Evolutionary conservation across 169 alveolate genomes (phyloP).

Genomic region (Cryptosporidium felis): DNA sequence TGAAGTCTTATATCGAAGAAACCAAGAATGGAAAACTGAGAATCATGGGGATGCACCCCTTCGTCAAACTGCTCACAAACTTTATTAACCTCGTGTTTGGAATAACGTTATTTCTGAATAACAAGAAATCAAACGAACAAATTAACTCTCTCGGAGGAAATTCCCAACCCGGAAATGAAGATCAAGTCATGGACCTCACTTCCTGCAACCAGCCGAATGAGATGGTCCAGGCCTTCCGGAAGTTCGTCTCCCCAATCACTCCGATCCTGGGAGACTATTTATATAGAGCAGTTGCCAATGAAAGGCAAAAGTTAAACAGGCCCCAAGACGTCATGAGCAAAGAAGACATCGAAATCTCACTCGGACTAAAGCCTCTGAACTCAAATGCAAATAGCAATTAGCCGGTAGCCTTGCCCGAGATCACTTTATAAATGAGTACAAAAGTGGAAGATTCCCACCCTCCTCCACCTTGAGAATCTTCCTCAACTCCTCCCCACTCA

Average conservation of each 20-base stretch:
- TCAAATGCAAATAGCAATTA: background rate
- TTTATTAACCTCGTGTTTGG: constrained; percentile 53
- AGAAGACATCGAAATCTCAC: constrained; percentile 31
- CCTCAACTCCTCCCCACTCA: constrained; percentile 13
- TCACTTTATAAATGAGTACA: constrained; percentile 19
- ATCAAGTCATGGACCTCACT: constrained; percentile 28
- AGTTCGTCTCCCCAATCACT: constrained; percentile 51
- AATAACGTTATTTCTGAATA: constrained; percentile 47
- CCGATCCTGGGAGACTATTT: constrained; percentile 64
- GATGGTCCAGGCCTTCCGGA: constrained; percentile 36
- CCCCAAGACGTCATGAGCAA: constrained; percentile 5
- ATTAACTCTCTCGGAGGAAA: background rate
- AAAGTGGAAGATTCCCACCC: constrained; percentile 11
- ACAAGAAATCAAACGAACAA: constrained; percentile 38
- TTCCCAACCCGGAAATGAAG: background rate
- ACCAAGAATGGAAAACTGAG: constrained; percentile 27
- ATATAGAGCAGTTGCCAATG: constrained; percentile 60
- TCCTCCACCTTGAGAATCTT: constrained; percentile 13
- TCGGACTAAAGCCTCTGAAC: constrained; percentile 37
- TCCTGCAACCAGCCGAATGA: constrained; percentile 31
- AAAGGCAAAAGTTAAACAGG: constrained; percentile 3
- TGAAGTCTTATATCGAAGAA: constrained; percentile 55
- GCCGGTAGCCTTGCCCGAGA: background rate
- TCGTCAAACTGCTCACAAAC: constrained; percentile 22
- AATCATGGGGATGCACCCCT: constrained; percentile 56